phyloP scores from a whole-genome alignment of 805 yeast species.

The Candida quercuum region DNA sequence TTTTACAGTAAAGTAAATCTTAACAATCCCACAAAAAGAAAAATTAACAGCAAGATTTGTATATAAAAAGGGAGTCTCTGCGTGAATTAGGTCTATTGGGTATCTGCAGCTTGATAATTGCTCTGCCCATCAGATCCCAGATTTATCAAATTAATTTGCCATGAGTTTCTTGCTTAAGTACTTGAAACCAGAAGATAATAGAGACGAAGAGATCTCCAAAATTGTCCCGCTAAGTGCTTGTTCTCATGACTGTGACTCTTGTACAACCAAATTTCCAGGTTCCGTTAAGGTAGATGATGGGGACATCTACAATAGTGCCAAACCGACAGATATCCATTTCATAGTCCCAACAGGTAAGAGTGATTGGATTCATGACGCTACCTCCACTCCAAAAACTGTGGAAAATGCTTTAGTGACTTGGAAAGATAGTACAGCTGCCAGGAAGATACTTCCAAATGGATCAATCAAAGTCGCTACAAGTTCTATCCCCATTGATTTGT shows the following conservation, averaged over 20 bases:
- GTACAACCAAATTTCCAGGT: slow-evolving; percentile 48
- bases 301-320: slow-evolving; percentile 58
- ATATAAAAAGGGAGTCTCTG: too few relatives aligned
- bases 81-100: too few relatives aligned
- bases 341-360: slow-evolving; percentile 77
- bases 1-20: too few relatives aligned
- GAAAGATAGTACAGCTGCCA: slow-evolving; percentile 24
- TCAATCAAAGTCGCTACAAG: slow-evolving; percentile 48
- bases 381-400: slow-evolving; percentile 40
- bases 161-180: background rate
- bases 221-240: slow-evolving; percentile 44
- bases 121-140: too few relatives aligned
- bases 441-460: slow-evolving; percentile 20
- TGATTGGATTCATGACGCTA: slow-evolving; percentile 83
- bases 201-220: slow-evolving; percentile 26
- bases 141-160: too few relatives aligned
- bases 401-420: slow-evolving; percentile 39
- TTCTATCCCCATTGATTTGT: slow-evolving; percentile 44
- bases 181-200: slow-evolving; percentile 5
- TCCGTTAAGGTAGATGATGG: slow-evolving; percentile 38
- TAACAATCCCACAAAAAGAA: too few relatives aligned
- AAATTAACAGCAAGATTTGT: too few relatives aligned
- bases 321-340: slow-evolving; percentile 64
- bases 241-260: slow-evolving; percentile 47
- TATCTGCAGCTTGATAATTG: too few relatives aligned